A percentile compares a stretch with the other conserved stretches of the same genome.
Conservation (phyloP, 148 eudicot species). For the Rhododendron ferrugineum region DNA sequence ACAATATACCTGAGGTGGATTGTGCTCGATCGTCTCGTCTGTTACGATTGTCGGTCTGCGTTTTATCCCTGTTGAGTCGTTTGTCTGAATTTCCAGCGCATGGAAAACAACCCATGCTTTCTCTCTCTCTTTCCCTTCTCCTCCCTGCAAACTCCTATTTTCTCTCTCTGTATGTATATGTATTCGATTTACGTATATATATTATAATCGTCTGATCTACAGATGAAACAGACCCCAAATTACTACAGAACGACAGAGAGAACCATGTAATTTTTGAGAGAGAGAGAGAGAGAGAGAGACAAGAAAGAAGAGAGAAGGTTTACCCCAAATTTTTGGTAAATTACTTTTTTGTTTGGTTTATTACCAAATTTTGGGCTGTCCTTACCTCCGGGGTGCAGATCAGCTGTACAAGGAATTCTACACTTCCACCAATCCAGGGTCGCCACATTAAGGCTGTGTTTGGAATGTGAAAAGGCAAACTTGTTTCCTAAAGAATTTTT, state of each 20-base stretch:
- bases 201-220: not conserved
- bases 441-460: not conserved
- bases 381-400: constrained; percentile 2
- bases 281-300: constrained; percentile 9
- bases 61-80: constrained; percentile 8
- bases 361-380: not conserved
- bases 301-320: not conserved
- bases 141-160: not conserved
- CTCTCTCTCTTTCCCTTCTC: not conserved
- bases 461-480: not conserved
- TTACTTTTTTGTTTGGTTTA: not conserved
- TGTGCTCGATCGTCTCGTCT: constrained; percentile 13
- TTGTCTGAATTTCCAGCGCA: constrained; percentile 16
- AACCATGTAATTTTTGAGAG: not conserved
- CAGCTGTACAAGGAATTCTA: not conserved
- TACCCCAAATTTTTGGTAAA: too few species aligned
- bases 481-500: not conserved
- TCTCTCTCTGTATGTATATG: not conserved
- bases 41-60: constrained; percentile 5
- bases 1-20: constrained; percentile 16
- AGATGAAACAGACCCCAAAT: constrained; percentile 8
- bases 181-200: not conserved
- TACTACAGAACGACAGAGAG: not conserved
- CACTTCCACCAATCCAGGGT: not conserved
- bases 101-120: constrained; percentile 25